phyloP scores from a whole-genome alignment of 805 yeast species.

The Kodamaea lidongshanica region DNA sequence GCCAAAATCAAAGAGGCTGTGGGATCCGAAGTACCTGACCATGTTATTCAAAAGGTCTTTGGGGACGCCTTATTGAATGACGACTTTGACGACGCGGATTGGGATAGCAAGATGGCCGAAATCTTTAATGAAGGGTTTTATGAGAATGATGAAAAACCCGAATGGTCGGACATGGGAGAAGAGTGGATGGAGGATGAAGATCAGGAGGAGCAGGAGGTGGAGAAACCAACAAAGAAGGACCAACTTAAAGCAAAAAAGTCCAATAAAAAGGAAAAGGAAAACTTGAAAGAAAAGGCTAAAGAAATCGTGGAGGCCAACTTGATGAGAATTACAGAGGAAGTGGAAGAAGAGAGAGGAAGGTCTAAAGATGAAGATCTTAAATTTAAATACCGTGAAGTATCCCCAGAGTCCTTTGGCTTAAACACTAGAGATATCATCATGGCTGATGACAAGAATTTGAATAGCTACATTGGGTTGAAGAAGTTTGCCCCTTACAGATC shows the following conservation, averaged over 20 bases:
- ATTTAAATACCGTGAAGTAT: conserved; percentile 88
- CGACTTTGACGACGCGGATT: conserved; percentile 83
- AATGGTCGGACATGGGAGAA: conserved; percentile 44
- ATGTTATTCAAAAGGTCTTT: conserved; percentile 55
- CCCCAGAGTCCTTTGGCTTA: conserved; percentile 89
- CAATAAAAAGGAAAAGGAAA: conserved; percentile 56
- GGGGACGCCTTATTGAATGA: conserved; percentile 74
- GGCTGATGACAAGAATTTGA: conserved; percentile 83
- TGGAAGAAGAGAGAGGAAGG: conserved; percentile 56
- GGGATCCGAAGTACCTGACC: conserved; percentile 58
- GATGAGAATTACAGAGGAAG: conserved; percentile 58
- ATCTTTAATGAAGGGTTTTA: conserved; percentile 83
- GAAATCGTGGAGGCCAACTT: conserved; percentile 72
- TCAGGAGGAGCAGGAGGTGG: conserved; percentile 13
- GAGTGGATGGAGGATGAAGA: conserved; percentile 18
- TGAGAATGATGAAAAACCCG: conserved; percentile 51
- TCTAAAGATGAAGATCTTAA: conserved; percentile 40
- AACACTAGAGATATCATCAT: conserved; percentile 78
- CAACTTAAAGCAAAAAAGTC: conserved; percentile 51
- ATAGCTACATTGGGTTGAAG: conserved; percentile 80
- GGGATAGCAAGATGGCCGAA: conserved; percentile 83
- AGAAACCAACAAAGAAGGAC: conserved; percentile 45
- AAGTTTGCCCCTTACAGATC: conserved; percentile 91
- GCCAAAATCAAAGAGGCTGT: conserved; percentile 59
- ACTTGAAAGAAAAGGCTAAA: conserved; percentile 63